Base-by-base conservation (phyloP, 768 basidiomycete species). In the Suillus cothurnatus region DNA sequence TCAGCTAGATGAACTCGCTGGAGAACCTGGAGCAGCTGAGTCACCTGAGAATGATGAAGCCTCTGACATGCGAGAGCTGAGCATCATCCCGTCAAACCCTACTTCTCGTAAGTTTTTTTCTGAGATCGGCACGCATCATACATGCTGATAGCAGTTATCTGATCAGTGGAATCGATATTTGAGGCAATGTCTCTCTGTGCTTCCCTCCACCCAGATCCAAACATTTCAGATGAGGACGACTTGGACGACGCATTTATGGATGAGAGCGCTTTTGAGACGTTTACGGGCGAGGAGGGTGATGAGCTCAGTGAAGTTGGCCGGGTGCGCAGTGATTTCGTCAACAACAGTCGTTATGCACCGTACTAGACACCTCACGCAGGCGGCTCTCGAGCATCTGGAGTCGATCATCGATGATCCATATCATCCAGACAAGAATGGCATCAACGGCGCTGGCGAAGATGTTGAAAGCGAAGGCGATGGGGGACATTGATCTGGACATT, bases 251-350 rank as follows among this genome's bases (percentile, higher is more conserved):
- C 85, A 5, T 85, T 89, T 70, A 76, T 88, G 66, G 84, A 89
- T 70, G 70, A 81, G 8, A 78, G 80, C 38, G 69, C 61, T 14
- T 82, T 84, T 64, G 79, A 82, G 66, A 79, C 81, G 1, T 90
- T 93, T 73, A 82, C 81, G 5, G 79, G 80, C 4, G 82, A 84
- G 56, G 88, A 83, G 63, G 84, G 79, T 26, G 81, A 93, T 71
- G 92, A 95, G 77, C 85, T 95, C 69, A 92, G 88, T 76, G 89
- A 90, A 80, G 91, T 90, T 69, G 94, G 94, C 81, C 88, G 92
- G 90, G 93, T 94, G 89, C 92, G 94, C 91, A 92, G 89, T 77
- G 86, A 91, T 91, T 91, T 91, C 77, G 72, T 84, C 79, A 88
- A 88, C 81, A 78, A 89, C 82, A 84, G 78, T 74, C 91, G 94